phyloP scores from a whole-genome alignment of 2,329 filamentous ascomycete species.

The Monilinia polystroma region DNA sequence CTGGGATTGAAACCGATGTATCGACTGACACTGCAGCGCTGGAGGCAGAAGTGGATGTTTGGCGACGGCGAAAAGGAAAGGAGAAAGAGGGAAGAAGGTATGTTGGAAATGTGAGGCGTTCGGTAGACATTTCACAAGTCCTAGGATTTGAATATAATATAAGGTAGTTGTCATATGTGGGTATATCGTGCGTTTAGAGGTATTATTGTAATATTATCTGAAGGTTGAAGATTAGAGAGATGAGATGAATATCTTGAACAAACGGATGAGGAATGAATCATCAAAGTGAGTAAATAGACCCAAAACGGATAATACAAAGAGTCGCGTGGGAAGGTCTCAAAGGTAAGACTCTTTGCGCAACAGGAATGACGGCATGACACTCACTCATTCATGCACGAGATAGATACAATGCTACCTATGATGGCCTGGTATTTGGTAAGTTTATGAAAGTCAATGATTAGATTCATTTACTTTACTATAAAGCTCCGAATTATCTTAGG shows the following conservation, averaged over 20 bases:
- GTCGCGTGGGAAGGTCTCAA: conserved; percentile 8
- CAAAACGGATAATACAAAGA: conserved; percentile 13
- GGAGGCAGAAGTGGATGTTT: conserved; percentile 38
- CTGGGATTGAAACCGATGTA: conserved; percentile 34
- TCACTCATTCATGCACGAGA: background rate
- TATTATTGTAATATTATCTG: conserved; percentile 5
- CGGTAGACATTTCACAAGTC: conserved; percentile 11
- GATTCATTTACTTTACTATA: no score
- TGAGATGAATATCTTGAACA: background rate
- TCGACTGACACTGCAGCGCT: conserved; percentile 29
- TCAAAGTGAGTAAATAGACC: background rate
- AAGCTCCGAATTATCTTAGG: no score
- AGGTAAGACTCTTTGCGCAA: conserved; percentile 12
- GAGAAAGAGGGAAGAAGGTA: conserved; percentile 54
- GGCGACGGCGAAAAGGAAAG: conserved; percentile 46
- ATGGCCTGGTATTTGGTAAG: background rate
- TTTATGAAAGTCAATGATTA: no score
- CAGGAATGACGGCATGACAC: conserved; percentile 13
- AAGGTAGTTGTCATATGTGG: background rate
- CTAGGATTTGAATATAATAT: background rate
- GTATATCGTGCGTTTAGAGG: background rate
- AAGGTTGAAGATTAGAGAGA: background rate
- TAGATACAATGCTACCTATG: background rate
- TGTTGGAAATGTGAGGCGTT: conserved; percentile 45
- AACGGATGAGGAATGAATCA: background rate